phyloP scores from a whole-genome alignment of 768 basidiomycete genomes.

The Floccularia luteovirens region DNA sequence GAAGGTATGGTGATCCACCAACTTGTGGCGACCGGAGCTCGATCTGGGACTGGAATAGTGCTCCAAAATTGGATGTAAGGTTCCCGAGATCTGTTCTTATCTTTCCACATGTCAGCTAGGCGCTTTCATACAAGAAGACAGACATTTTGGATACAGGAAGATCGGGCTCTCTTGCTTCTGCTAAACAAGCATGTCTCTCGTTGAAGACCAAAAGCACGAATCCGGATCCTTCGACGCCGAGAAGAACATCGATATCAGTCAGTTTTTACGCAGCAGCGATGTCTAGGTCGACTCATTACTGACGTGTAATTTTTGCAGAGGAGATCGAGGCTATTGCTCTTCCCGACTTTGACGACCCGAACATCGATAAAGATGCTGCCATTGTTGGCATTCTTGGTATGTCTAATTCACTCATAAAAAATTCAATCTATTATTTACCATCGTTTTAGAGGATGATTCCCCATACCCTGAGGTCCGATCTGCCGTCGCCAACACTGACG shows the following conservation, averaged over 20 bases:
- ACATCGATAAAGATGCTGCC: conserved; percentile 40
- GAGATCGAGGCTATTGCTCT: conserved; percentile 19
- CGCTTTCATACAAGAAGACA: conserved; percentile 20
- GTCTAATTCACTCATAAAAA: conserved; percentile 24
- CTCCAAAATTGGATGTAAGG: conserved; percentile 5
- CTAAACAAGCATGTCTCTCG: conserved; percentile 21
- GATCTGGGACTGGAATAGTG: conserved; percentile 6
- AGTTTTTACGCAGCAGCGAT: conserved; percentile 1
- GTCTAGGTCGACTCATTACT: no score
- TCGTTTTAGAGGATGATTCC: conserved; percentile 47
- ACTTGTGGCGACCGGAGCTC: conserved; percentile 7
- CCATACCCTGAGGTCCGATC: conserved; percentile 71
- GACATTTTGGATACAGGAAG: conserved; percentile 1
- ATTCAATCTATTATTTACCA: conserved; percentile 2
- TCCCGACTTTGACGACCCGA: conserved; percentile 46
- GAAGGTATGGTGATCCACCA: conserved; percentile 11
- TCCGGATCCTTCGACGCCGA: conserved; percentile 18
- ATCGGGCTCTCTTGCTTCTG: conserved; percentile 16
- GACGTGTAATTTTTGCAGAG: no score
- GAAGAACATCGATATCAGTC: conserved; percentile 18
- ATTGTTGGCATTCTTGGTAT: conserved; percentile 32
- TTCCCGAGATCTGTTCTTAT: conserved; percentile 15
- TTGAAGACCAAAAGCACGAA: conserved; percentile 18
- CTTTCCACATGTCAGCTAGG: conserved; percentile 16
- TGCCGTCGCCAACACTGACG: conserved; percentile 66